Percentiles rank a stretch among this genome's conserved stretches.
These are phyloP conservation scores for Sutorius australiensis DNA, from an alignment of 768 basidiomycete species.

Conservation along the genomic window DNA sequence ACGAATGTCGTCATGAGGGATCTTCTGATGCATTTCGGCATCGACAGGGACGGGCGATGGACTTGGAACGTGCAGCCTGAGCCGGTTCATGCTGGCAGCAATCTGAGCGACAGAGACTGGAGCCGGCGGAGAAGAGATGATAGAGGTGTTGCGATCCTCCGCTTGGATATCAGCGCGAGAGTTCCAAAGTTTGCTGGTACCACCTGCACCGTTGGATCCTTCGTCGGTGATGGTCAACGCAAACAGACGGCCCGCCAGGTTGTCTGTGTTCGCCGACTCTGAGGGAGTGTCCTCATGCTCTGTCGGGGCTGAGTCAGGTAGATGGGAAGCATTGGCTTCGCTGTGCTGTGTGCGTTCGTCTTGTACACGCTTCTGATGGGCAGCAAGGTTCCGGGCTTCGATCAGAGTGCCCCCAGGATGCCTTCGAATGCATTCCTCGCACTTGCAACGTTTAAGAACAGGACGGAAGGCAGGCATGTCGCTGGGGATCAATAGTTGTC, in stretches of 20 bases:
- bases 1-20: too few species aligned
- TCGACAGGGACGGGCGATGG: background rate
- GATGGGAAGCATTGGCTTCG: background rate
- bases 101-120: background rate
- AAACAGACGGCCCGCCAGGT: background rate
- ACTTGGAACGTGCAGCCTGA: background rate
- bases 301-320: background rate
- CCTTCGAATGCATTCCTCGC: too few species aligned
- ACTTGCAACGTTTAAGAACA: too few species aligned
- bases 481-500: too few species aligned
- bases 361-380: background rate
- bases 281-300: background rate
- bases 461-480: too few species aligned
- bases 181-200: constrained; percentile 2
- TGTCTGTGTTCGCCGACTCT: background rate
- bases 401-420: too few species aligned
- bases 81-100: background rate
- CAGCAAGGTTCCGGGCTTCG: background rate
- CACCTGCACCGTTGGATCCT: background rate
- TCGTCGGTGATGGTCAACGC: constrained; percentile 3
- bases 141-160: background rate
- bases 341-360: background rate
- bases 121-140: background rate
- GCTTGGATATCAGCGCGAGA: background rate
- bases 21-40: too few species aligned